Percentiles rank a stretch among this genome's conserved stretches.
These are phyloP conservation scores for Chernovozyma sophiae-reginae DNA, from an alignment of 1,139 yeast species.

Conservation along the genomic window DNA sequence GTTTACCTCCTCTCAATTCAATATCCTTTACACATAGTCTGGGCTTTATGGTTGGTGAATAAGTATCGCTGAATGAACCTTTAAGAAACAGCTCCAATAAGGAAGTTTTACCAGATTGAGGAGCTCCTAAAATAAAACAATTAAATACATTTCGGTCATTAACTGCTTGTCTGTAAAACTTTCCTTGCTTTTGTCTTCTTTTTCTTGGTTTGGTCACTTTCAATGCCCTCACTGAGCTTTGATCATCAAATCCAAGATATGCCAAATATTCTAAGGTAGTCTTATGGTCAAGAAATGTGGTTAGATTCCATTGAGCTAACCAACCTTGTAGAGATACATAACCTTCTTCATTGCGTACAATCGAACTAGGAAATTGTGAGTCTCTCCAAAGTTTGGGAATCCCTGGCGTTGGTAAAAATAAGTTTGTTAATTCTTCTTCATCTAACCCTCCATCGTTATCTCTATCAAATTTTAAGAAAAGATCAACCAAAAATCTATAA, in stretches of 20 bases:
- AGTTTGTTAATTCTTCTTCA: slow-evolving; percentile 58
- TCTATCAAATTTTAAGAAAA: slow-evolving; percentile 80
- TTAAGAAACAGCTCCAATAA: slow-evolving; percentile 77
- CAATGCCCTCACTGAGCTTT: slow-evolving; percentile 53
- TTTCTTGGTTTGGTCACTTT: slow-evolving; percentile 81
- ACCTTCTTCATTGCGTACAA: slow-evolving; percentile 87
- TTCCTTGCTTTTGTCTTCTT: slow-evolving; percentile 59
- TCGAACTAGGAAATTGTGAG: slow-evolving; percentile 77
- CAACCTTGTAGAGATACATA: slow-evolving; percentile 93
- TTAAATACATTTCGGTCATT: slow-evolving; percentile 86
- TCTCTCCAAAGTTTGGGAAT: slow-evolving; percentile 84
- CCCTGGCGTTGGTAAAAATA: slow-evolving; percentile 90
- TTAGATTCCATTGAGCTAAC: slow-evolving; percentile 98
- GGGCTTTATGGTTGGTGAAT: slow-evolving; percentile 81
- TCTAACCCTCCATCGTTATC: slow-evolving; percentile 95
- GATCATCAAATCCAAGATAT: slow-evolving; percentile 74
- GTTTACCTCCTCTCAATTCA: slow-evolving; percentile 94
- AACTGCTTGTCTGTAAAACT: slow-evolving; percentile 62
- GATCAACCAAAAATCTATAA: slow-evolving; percentile 83
- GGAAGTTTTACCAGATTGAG: slow-evolving; percentile 82
- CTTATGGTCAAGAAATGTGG: slow-evolving; percentile 79
- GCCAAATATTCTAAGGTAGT: slow-evolving; percentile 86
- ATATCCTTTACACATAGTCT: slow-evolving; percentile 85
- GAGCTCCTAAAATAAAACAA: slow-evolving; percentile 82
- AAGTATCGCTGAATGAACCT: slow-evolving; percentile 63